A percentile compares a stretch with the other conserved stretches of the same genome.
These are phyloP conservation scores for Yamadazyma friedrichii DNA, from an alignment of 1,139 yeast genomes.

Conservation along the genomic window DNA sequence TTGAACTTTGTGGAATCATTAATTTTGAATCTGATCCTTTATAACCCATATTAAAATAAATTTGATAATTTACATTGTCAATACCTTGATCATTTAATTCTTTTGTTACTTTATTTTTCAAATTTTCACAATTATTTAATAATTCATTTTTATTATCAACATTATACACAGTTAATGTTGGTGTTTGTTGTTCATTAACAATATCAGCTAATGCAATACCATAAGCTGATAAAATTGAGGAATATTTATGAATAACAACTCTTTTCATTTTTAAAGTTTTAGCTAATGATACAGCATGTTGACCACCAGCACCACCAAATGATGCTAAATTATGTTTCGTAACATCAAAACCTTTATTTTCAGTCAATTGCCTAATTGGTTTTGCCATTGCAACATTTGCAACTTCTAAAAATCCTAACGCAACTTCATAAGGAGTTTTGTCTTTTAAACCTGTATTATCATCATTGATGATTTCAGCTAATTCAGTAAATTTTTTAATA, in stretches of 20 bases:
- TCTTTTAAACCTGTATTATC: slow-evolving; percentile 27
- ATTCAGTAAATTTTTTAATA: slow-evolving; percentile 32
- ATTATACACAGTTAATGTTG: slow-evolving; percentile 13
- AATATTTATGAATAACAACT: slow-evolving; percentile 21
- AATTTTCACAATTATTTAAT: slow-evolving; percentile 13
- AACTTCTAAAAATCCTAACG: slow-evolving; percentile 21
- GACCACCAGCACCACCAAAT: slow-evolving; percentile 27
- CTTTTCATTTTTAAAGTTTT: slow-evolving; percentile 19
- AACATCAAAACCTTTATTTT: slow-evolving; percentile 21
- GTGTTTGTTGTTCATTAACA: slow-evolving; percentile 20
- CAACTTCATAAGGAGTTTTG: slow-evolving; percentile 24
- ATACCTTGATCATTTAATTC: slow-evolving; percentile 22
- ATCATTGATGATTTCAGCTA: slow-evolving; percentile 41
- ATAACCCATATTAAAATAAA: slow-evolving; percentile 22
- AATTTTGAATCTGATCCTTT: slow-evolving; percentile 21
- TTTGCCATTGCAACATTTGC: slow-evolving; percentile 23
- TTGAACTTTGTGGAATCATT: slow-evolving; percentile 20
- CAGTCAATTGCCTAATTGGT: slow-evolving; percentile 22
- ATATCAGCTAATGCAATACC: slow-evolving; percentile 23
- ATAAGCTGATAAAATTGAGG: slow-evolving; percentile 23
- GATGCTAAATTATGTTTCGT: slow-evolving; percentile 21
- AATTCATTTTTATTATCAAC: slow-evolving; percentile 12
- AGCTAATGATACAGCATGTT: slow-evolving; percentile 21
- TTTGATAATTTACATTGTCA: slow-evolving; percentile 12
- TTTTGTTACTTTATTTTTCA: slow-evolving; percentile 11